Conservation (phyloP, 2,329 filamentous ascomycete genomes). For the Dactylellina drechsleri region DNA sequence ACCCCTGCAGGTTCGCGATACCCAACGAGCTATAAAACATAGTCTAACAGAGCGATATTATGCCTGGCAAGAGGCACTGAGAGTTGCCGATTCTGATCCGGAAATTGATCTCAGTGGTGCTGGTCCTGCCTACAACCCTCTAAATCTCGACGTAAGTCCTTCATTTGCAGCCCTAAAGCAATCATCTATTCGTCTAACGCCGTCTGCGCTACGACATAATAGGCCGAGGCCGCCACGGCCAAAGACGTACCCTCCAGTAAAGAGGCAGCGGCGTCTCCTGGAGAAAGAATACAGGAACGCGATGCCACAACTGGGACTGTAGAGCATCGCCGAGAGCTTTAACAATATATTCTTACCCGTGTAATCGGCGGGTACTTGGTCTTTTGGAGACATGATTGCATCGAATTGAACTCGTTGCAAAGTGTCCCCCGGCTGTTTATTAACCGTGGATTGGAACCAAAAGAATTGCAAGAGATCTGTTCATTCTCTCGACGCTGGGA, state of each 20-base stretch:
- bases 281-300: neutral
- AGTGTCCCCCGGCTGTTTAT: no score
- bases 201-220: no score
- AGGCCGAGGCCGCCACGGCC: neutral
- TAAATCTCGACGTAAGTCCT: conserved; percentile 40
- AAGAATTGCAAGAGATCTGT: no score
- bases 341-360: neutral
- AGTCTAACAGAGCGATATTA: conserved; percentile 88
- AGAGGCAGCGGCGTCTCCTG: no score
- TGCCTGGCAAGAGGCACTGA: conserved; percentile 80
- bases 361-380: neutral
- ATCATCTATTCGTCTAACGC: no score
- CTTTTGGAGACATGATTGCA: no score
- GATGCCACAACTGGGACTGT: neutral
- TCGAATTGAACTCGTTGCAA: no score
- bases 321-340: conserved; percentile 6
- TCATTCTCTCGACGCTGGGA: no score
- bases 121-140: conserved; percentile 64
- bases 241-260: neutral
- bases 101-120: conserved; percentile 71
- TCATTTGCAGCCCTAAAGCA: no score
- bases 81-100: conserved; percentile 73
- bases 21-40: conserved; percentile 84
- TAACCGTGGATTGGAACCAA: no score
- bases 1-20: conserved; percentile 73